Evolutionary conservation across 805 yeast species (phyloP).

Genomic region (Candida namnaoensis): DNA sequence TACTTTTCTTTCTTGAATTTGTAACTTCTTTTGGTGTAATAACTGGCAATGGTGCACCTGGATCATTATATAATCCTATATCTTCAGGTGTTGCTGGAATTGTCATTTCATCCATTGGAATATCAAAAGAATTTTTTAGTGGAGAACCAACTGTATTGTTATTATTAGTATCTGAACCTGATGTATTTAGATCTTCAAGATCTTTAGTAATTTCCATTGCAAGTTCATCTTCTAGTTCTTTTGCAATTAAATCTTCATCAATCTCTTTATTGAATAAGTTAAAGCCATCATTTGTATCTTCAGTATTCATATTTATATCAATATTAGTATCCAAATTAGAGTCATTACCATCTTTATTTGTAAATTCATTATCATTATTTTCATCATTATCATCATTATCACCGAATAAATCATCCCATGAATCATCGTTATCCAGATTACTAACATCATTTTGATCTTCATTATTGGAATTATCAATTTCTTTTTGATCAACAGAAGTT

Average conservation of each 20-base stretch:
- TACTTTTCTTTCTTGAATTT: constrained; percentile 35
- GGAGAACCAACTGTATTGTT: not conserved
- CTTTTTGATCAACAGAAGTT: constrained; percentile 18
- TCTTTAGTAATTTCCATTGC: not conserved
- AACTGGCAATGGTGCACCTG: constrained; percentile 76
- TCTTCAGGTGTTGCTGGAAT: constrained; percentile 33
- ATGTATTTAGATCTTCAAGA: not conserved
- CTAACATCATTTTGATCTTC: constrained; percentile 19
- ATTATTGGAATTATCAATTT: constrained; percentile 20
- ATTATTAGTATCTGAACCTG: not conserved
- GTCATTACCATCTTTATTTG: constrained; percentile 21
- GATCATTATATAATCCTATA: constrained; percentile 47
- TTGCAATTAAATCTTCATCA: not conserved
- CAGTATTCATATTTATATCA: no score
- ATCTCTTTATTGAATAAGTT: no score
- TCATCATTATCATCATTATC: constrained; percentile 13
- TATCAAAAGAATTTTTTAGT: constrained; percentile 25
- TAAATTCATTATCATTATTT: constrained; percentile 20
- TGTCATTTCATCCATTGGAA: constrained; percentile 53
- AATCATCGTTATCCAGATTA: constrained; percentile 22
- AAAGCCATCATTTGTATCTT: no score
- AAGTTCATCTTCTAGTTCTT: constrained; percentile 3
- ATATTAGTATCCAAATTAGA: constrained; percentile 8
- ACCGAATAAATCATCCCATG: constrained; percentile 22
- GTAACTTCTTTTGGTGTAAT: constrained; percentile 32